phyloP scores from a whole-genome alignment of 345 rosid species.

The Leavenworthia alabamica region DNA sequence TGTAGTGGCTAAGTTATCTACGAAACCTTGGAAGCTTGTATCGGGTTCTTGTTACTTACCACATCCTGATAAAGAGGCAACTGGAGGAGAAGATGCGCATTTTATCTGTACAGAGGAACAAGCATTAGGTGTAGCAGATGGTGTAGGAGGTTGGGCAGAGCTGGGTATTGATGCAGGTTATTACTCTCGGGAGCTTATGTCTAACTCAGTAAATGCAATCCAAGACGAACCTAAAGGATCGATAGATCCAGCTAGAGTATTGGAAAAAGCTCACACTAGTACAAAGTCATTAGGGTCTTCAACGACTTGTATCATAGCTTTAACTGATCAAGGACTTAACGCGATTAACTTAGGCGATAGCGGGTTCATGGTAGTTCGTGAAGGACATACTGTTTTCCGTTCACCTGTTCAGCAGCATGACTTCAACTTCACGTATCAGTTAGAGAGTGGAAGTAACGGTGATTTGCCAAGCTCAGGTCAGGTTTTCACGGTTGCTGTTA shows the following conservation, averaged over 20 bases:
- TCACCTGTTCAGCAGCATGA: slow-evolving; percentile 97
- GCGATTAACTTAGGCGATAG: slow-evolving; percentile 95
- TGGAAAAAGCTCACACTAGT: slow-evolving; percentile 87
- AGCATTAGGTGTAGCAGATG: slow-evolving; percentile 94
- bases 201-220: slow-evolving; percentile 70
- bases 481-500: slow-evolving; percentile 78
- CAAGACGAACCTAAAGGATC: slow-evolving; percentile 85
- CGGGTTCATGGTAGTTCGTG: slow-evolving; percentile 95
- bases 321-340: slow-evolving; percentile 65
- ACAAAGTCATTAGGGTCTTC: slow-evolving; percentile 89
- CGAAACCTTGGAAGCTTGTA: slow-evolving; percentile 57
- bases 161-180: slow-evolving; percentile 77
- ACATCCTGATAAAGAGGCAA: slow-evolving; percentile 96
- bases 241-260: slow-evolving; percentile 74
- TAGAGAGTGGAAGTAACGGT: slow-evolving; percentile 71
- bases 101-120: slow-evolving; percentile 77
- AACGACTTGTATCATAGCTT: slow-evolving; percentile 92
- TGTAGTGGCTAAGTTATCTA: slow-evolving; percentile 33
- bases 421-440: slow-evolving; percentile 91
- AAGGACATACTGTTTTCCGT: slow-evolving; percentile 81
- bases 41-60: slow-evolving; percentile 92
- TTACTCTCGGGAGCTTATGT: slow-evolving; percentile 93
- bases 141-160: slow-evolving; percentile 99
- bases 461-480: slow-evolving; percentile 96
- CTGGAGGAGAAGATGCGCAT: slow-evolving; percentile 99